Percentiles rank a stretch among this genome's conserved stretches.
These are phyloP conservation scores for Roridomyces roridus DNA, from an alignment of 768 basidiomycete genomes.

Conservation along the genomic window DNA sequence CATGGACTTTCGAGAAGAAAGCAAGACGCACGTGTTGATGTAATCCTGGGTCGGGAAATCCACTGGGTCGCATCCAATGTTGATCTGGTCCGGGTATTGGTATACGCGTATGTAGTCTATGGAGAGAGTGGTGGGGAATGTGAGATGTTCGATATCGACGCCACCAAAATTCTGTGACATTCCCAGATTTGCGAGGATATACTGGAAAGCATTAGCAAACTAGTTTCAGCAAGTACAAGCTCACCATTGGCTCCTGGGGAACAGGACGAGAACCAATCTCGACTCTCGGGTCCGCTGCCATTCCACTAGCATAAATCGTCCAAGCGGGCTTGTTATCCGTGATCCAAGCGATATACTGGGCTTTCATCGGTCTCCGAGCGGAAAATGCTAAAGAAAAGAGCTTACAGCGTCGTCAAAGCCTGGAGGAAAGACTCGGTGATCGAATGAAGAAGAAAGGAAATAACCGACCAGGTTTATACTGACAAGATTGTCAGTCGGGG, in stretches of 20 bases:
- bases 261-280: conserved; percentile 59
- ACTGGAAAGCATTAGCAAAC: conserved; percentile 31
- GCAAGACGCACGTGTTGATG: conserved; percentile 53
- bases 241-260: conserved; percentile 75
- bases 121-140: conserved; percentile 55
- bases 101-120: conserved; percentile 79
- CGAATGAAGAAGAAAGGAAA: neutral
- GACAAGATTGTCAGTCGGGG: neutral
- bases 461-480: conserved; percentile 54
- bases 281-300: conserved; percentile 54
- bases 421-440: neutral
- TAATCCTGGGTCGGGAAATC: conserved; percentile 68
- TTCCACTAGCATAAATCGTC: conserved; percentile 62
- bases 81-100: conserved; percentile 56
- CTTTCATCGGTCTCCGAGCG: too few relatives aligned
- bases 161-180: conserved; percentile 40
- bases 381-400: too few relatives aligned
- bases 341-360: conserved; percentile 77
- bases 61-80: conserved; percentile 69
- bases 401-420: conserved; percentile 4
- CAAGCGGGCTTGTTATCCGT: conserved; percentile 58
- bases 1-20: neutral
- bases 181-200: conserved; percentile 58
- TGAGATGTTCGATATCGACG: conserved; percentile 47
- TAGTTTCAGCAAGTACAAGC: neutral